phyloP scores from a whole-genome alignment of 306 rosid species.

The Lathyrus sativus region DNA sequence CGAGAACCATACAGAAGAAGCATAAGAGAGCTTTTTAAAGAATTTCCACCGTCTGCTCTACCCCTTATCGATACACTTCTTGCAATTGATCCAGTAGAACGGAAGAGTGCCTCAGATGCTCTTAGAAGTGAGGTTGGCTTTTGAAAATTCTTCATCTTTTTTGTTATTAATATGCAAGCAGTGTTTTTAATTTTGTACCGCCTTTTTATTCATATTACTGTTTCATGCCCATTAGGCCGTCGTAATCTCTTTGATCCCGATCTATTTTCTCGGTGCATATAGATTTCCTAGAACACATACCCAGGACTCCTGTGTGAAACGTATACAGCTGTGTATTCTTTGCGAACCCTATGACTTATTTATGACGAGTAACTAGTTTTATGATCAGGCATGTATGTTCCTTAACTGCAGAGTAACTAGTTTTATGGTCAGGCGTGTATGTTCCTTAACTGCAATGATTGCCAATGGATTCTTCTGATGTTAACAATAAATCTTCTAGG shows the following conservation, averaged over 20 bases:
- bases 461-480: slow-evolving; percentile 21
- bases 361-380: slow-evolving; percentile 31
- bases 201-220: slow-evolving; percentile 29
- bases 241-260: slow-evolving; percentile 11
- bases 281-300: slow-evolving; percentile 14
- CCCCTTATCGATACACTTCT: slow-evolving; percentile 86
- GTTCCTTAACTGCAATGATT: slow-evolving; percentile 33
- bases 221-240: slow-evolving; percentile 26
- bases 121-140: slow-evolving; percentile 72
- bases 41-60: slow-evolving; percentile 81
- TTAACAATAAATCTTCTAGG: background rate
- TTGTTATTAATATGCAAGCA: slow-evolving; percentile 7
- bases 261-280: slow-evolving; percentile 2
- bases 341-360: background rate
- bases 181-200: slow-evolving; percentile 10
- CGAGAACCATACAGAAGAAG: slow-evolving; percentile 80
- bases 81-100: slow-evolving; percentile 88
- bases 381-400: background rate
- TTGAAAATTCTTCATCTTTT: slow-evolving; percentile 19
- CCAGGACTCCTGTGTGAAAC: slow-evolving; percentile 4
- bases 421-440: slow-evolving; percentile 22
- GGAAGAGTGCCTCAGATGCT: slow-evolving; percentile 77
- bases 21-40: slow-evolving; percentile 72
- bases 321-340: background rate
- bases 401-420: slow-evolving; percentile 13